phyloP scores from a whole-genome alignment of 129 eudicot species.

The Solidago caesia region DNA sequence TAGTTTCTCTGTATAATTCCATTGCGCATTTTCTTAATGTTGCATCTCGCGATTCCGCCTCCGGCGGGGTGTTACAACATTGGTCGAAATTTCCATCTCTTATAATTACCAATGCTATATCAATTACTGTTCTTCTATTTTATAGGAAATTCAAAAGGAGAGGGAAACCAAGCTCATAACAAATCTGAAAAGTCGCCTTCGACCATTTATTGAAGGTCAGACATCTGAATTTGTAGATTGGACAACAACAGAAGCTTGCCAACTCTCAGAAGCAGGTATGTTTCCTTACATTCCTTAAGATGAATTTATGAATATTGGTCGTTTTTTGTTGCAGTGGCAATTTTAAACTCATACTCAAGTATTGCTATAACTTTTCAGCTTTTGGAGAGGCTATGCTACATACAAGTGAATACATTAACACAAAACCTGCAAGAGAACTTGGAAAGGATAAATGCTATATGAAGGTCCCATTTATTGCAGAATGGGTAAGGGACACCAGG shows the following conservation, averaged over 20 bases:
- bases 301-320: not conserved
- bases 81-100: no score
- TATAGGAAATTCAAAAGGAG: not conserved
- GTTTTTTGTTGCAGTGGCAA: not conserved
- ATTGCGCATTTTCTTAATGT: no score
- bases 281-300: not conserved
- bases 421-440: slow-evolving; percentile 81
- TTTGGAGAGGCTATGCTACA: slow-evolving; percentile 95
- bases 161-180: no score
- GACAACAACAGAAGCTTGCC: not conserved
- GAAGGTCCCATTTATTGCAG: slow-evolving; percentile 87
- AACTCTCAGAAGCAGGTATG: not conserved
- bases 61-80: no score
- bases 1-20: no score
- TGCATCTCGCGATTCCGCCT: no score
- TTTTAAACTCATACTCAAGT: not conserved
- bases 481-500: slow-evolving; percentile 87
- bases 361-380: slow-evolving; percentile 41
- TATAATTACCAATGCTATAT: no score
- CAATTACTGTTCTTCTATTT: no score
- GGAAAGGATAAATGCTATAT: slow-evolving; percentile 76
- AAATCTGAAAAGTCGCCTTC: no score
- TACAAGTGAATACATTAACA: slow-evolving; percentile 80
- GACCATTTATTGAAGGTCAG: not conserved
- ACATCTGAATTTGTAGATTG: not conserved